These are phyloP conservation scores for Cladosporium sp. DNA, from an alignment of 2,329 filamentous ascomycete genomes.

Conservation along the genomic window DNA sequence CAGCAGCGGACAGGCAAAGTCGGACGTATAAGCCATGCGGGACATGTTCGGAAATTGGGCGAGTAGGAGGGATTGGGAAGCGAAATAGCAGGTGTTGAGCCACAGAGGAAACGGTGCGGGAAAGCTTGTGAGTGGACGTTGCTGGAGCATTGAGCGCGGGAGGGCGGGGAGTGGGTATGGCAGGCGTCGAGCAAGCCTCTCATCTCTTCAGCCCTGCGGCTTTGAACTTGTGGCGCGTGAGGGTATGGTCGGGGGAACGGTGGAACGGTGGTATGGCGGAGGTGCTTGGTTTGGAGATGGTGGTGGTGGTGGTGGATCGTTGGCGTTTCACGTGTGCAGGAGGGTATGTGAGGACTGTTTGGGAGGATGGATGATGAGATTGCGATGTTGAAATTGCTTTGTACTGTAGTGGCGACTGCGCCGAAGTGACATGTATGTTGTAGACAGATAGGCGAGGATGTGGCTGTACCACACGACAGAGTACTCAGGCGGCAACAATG, in stretches of 20 bases:
- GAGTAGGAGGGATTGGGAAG: background rate
- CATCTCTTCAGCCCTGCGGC: constrained; percentile 18
- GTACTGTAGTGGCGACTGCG: background rate
- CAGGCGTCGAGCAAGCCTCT: background rate
- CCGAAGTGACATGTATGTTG: background rate
- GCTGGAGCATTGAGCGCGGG: constrained; percentile 1
- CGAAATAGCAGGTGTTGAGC: constrained; percentile 5
- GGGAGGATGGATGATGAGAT: background rate
- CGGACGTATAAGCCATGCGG: constrained; percentile 16
- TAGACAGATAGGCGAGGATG: background rate
- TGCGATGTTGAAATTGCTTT: background rate
- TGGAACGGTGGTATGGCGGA: background rate
- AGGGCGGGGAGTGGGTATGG: constrained; percentile 4
- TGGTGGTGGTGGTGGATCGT: background rate
- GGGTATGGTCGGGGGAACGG: background rate
- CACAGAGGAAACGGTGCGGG: constrained; percentile 7
- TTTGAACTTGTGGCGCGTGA: constrained; percentile 10
- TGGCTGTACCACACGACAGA: background rate
- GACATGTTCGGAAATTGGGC: constrained; percentile 5
- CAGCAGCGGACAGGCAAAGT: background rate
- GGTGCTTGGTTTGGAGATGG: background rate
- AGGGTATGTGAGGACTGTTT: background rate
- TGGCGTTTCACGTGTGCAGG: constrained; percentile 1
- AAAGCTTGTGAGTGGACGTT: constrained; percentile 10
- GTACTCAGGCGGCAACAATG: background rate